Evolutionary conservation across 768 basidiomycete genomes (phyloP), one percentile per base, ranked within the genome.

Genomic region (Lactifluus volemus): DNA sequence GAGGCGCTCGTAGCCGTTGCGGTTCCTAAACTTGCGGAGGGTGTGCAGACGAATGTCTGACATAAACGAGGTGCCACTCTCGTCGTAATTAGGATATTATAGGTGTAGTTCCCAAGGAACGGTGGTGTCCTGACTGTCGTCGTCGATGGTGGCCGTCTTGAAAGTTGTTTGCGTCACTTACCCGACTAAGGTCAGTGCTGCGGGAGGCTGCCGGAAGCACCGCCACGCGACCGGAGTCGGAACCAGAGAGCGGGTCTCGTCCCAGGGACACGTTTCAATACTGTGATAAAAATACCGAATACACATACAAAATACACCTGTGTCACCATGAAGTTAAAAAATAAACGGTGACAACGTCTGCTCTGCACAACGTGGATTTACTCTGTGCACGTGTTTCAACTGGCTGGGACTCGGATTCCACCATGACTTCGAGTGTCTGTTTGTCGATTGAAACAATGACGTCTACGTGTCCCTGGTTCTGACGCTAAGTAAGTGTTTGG

Each of bases 21-120:
- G 48, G 48, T 42, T 58, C 34, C 49, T 63, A 14, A 45, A 42
- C 5, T 15, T 42, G 60, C 56, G 56, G 12, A 65, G 7, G 4
- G 61, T 53, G 53, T 65, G 55, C 53, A 65, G 53, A 54, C 56
- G 61, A 21, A 65, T 63, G 53, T 65, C 64, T 54, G 61, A 58
- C 64, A 65, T 63, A 64, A 47, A 62, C 53, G 63, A 47, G 63
- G 29, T 12, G 36, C 54, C 53, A 50, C 49, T 29, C 58, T 29
- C 58, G 59, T 49, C 48, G 58, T 59, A 34, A 25, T 17, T 15
- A 32, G 49, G 15, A 19, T 42, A 14, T 42, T 14, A n/a, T 1
- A 55, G 19, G 25, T n/a, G 25, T 14, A 30, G 7, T 30, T n/a
- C 15, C 2, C 7, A 12, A 3, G 30, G 9, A 30, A 49, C 2